Percentiles rank a stretch among this genome's conserved stretches.
Conservation (phyloP, 768 basidiomycete genomes). For the Cystofilobasidium bisporidii region DNA sequence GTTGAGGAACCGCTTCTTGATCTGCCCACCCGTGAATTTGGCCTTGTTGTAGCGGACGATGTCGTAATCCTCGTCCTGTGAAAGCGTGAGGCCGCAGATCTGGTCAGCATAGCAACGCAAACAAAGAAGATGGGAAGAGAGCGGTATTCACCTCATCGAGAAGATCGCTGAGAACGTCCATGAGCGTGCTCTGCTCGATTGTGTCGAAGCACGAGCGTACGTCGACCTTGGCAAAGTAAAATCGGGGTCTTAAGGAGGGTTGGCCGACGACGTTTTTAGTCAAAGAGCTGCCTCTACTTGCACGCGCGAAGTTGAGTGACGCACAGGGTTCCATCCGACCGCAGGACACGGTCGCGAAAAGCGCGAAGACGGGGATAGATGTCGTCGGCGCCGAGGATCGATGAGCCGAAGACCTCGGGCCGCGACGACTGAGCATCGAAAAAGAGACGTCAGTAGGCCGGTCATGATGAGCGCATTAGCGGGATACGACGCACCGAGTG, state of each 20-base stretch:
- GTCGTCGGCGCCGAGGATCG: constrained; percentile 73
- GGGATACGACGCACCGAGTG: constrained; percentile 79
- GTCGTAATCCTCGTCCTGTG: constrained; percentile 39
- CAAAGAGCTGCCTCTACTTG: no score
- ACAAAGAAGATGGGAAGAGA: no score
- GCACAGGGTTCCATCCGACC: neutral
- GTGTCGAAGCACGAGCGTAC: constrained; percentile 95
- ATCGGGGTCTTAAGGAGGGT: constrained; percentile 53
- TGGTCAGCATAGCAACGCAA: no score
- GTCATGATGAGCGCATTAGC: no score
- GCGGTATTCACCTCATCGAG: constrained; percentile 48
- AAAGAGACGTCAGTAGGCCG: no score
- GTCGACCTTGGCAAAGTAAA: constrained; percentile 95
- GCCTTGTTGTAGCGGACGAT: constrained; percentile 17
- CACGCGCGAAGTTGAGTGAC: neutral
- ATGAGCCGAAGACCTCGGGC: constrained; percentile 61
- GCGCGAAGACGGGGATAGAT: constrained; percentile 63
- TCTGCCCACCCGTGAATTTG: constrained; percentile 15
- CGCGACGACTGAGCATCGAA: constrained; percentile 30
- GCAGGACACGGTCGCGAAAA: constrained; percentile 48
- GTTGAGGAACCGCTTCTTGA: constrained; percentile 43
- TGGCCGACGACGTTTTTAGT: no score
- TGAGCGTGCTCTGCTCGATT: constrained; percentile 75
- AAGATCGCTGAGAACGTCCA: constrained; percentile 62
- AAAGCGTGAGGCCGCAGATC: no score